Evolutionary conservation across 148 eudicot genomes (phyloP), one percentile per base, ranked within the genome.

Genomic region (Pharnaceum exiguum): DNA sequence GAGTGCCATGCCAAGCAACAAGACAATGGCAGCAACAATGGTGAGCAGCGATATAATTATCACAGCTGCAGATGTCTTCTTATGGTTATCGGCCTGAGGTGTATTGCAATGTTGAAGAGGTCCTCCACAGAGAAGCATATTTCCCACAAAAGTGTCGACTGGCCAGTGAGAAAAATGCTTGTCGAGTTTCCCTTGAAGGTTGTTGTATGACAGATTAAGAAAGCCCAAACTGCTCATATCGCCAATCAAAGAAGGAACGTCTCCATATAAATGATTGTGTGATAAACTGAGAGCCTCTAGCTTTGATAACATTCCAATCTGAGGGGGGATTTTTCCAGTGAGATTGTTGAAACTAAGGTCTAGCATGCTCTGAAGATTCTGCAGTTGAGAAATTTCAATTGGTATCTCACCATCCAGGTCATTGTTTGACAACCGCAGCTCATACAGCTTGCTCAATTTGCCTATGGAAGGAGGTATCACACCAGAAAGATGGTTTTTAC

Each of bases 261-360:
- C 80, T 6, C 99, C 99, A 0, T 53, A 47, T 5, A 93, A 82
- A 29, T 69, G 79, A 70, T 93, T 93, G 73, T 83, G 85, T n/a
- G 99, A 88, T n/a, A 93, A 69, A 60, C 77, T 80, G 36, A 88
- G 87, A 19, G 75, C 74, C 69, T 88, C 99, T 7, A 93, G 89
- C 64, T 86, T 93, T 0, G 71, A 51, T 32, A 93, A 81, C 15
- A 77, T 63, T 19, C 81, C 89, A 0, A 93, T 77, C 25, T 80
- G 74, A 19, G 80, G 18, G 0, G 99, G 99, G 33, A 93, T 85
- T 37, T 43, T 54, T 2, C 99, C 99, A 0, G 80, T 77, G 31
- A 93, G 75, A 50, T 78, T 78, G 67, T 93, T 93, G 77, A 65
- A 65, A 63, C 99, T 82, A 36, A 93, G 72, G 70, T 93, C 96